Evolutionary conservation across 345 rosid genomes (phyloP).

Genomic region (Populus tremula): DNA sequence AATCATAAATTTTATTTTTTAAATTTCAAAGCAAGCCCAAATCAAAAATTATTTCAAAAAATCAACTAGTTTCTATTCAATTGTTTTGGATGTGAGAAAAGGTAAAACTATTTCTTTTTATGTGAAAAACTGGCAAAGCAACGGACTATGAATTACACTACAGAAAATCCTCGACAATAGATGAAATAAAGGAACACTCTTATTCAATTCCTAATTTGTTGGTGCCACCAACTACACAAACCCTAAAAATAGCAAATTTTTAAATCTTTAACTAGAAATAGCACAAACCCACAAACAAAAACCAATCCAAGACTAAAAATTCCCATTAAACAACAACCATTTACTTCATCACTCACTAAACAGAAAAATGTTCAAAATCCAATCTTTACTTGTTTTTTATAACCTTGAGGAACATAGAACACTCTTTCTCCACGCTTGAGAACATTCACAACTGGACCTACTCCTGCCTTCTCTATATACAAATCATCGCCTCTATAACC

Average conservation of each 20-base stretch:
- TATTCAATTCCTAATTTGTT: conserved; percentile 73
- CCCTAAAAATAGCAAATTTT: conserved; percentile 35
- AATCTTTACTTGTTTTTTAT: conserved; percentile 73
- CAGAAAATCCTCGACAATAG: conserved; percentile 80
- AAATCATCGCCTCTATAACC: conserved; percentile 51
- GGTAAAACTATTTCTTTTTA: too few relatives aligned
- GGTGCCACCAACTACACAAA: conserved; percentile 57
- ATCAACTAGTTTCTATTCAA: too few relatives aligned
- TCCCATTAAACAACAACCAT: not conserved
- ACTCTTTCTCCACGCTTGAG: conserved; percentile 59
- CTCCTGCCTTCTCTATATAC: conserved; percentile 70
- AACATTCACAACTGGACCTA: conserved; percentile 78
- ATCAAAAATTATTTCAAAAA: too few relatives aligned
- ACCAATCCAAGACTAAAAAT: not conserved
- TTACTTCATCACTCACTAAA: not conserved
- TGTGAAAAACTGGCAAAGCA: conserved; percentile 17
- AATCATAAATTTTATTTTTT: too few relatives aligned
- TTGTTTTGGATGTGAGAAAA: too few relatives aligned
- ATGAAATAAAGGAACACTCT: conserved; percentile 57
- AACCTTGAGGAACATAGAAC: conserved; percentile 88
- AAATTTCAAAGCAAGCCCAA: too few relatives aligned
- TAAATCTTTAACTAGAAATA: not conserved
- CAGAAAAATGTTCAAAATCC: not conserved
- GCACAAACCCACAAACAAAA: conserved; percentile 8
- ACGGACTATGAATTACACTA: conserved; percentile 60